Evolutionary conservation across 2,329 filamentous ascomycete genomes (phyloP).

Genomic region (Penicillium sp.): DNA sequence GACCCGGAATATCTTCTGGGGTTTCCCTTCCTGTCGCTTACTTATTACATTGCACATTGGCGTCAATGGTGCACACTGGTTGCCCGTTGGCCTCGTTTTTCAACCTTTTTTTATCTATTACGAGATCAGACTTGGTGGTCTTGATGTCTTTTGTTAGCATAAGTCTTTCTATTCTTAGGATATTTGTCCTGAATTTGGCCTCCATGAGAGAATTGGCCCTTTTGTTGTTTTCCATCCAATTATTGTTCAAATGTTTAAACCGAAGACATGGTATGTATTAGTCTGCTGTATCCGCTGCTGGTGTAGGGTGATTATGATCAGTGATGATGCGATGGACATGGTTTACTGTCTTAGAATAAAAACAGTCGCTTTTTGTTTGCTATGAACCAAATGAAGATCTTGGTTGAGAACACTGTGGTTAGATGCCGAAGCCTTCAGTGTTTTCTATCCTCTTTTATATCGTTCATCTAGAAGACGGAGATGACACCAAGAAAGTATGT

Average conservation of each 20-base stretch:
- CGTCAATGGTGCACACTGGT: slow-evolving; percentile 19
- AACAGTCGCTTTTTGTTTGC: background rate
- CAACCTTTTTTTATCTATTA: slow-evolving; percentile 8
- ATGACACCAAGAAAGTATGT: background rate
- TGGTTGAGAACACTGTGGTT: background rate
- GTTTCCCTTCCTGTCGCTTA: slow-evolving; percentile 14
- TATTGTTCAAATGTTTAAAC: background rate
- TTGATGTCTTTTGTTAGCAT: slow-evolving; percentile 13
- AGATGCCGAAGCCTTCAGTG: background rate
- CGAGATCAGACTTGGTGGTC: slow-evolving; percentile 15
- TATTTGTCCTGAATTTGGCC: slow-evolving; percentile 6
- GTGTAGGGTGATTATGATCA: background rate
- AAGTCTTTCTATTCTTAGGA: slow-evolving; percentile 9
- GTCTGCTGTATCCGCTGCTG: background rate
- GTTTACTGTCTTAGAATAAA: background rate
- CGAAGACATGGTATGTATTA: background rate
- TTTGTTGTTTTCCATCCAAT: slow-evolving; percentile 6
- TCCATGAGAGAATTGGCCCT: slow-evolving; percentile 20
- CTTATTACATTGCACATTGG: slow-evolving; percentile 24
- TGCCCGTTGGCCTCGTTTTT: slow-evolving; percentile 4
- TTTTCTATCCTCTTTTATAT: background rate
- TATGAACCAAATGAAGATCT: background rate
- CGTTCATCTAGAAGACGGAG: too few relatives aligned
- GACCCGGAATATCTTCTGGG: slow-evolving; percentile 7
- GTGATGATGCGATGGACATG: background rate